Evolutionary conservation across 108 stramenopile species (phyloP).

Genomic region (Thalassiosira profunda): DNA sequence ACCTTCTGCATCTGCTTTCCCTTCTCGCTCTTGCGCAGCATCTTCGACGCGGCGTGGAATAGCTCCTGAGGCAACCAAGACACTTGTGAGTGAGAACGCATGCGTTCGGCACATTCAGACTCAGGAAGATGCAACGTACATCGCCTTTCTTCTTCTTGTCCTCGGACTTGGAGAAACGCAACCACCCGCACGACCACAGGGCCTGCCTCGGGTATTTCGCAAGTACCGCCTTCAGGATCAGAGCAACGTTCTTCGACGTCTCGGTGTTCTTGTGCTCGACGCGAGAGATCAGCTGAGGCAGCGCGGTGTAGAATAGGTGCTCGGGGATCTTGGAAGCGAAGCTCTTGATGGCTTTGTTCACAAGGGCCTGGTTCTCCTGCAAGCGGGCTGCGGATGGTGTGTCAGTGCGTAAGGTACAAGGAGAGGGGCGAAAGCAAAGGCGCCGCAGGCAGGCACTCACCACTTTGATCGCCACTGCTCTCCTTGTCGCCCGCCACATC

Average conservation of each 20-base stretch:
- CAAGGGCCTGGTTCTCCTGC: conserved; percentile 52
- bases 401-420: background rate
- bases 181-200: conserved; percentile 91
- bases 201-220: conserved; percentile 81
- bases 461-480: conserved; percentile 5
- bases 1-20: conserved; percentile 44
- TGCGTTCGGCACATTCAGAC: background rate
- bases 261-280: conserved; percentile 65
- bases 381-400: too few species aligned
- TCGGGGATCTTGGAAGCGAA: conserved; percentile 61
- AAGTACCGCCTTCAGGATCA: conserved; percentile 72
- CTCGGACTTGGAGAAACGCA: conserved; percentile 62
- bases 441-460: background rate
- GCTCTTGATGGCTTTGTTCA: conserved; percentile 65
- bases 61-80: conserved; percentile 45
- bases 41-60: conserved; percentile 68
- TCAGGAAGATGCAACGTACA: conserved; percentile 7
- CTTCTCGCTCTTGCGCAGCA: conserved; percentile 54
- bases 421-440: background rate
- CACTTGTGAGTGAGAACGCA: background rate
- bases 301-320: conserved; percentile 81
- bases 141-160: conserved; percentile 66
- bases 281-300: conserved; percentile 86
- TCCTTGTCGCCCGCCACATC: background rate
- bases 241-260: conserved; percentile 62